phyloP scores from a whole-genome alignment of 495 filamentous ascomycete species.

The Trichoderma asperelloides region DNA sequence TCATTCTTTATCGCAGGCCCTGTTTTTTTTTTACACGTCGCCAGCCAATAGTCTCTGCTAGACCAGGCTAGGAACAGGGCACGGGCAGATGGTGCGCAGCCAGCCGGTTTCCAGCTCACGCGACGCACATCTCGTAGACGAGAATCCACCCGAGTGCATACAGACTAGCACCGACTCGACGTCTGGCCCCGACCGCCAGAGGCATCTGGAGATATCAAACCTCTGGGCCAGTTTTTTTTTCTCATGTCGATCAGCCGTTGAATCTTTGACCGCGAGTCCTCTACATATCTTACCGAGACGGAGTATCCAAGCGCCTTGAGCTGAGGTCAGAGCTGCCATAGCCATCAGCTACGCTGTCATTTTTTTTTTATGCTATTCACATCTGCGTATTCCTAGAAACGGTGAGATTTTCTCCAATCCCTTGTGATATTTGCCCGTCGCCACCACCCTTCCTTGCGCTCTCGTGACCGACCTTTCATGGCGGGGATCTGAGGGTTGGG shows the following conservation, averaged over 20 bases:
- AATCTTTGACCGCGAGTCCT: background rate
- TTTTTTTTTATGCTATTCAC: background rate
- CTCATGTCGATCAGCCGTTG: background rate
- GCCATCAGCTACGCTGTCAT: background rate
- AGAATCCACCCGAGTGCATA: conserved; percentile 2
- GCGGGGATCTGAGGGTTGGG: background rate
- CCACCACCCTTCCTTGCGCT: background rate
- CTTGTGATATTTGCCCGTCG: conserved; percentile 3
- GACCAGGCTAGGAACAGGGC: background rate
- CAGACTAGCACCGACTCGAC: background rate
- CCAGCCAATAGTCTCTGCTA: background rate
- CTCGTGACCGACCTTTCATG: conserved; percentile 2
- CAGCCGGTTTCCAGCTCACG: background rate
- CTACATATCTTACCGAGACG: background rate
- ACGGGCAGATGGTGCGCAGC: background rate
- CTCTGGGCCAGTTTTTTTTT: background rate
- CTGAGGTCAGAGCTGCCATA: background rate
- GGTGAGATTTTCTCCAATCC: background rate
- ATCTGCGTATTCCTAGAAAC: background rate
- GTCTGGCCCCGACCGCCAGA: background rate
- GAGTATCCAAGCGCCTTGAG: background rate
- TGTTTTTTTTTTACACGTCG: background rate
- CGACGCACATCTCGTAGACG: background rate
- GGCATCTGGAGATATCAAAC: background rate
- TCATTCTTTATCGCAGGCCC: background rate